Percentiles rank a stretch among this genome's conserved stretches.
phyloP scores from a whole-genome alignment of 2,329 filamentous ascomycete species.

The Thielaviopsis populi region DNA sequence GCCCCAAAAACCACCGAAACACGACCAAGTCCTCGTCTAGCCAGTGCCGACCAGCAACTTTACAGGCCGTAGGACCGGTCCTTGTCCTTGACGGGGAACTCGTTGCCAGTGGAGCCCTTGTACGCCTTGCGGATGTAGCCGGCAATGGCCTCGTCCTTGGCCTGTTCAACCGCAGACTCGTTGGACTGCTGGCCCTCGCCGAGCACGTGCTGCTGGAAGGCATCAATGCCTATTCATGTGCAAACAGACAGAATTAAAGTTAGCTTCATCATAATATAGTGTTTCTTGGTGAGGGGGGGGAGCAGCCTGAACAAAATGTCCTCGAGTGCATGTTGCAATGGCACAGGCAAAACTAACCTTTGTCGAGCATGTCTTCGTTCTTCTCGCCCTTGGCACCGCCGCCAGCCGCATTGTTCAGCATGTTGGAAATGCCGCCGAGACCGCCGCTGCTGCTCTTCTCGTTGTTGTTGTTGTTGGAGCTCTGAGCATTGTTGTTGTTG shows the following conservation, averaged over 20 bases:
- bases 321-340: neutral
- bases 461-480: conserved; percentile 21
- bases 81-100: conserved; percentile 58
- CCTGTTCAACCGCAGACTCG: conserved; percentile 60
- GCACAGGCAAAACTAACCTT: conserved; percentile 36
- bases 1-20: neutral
- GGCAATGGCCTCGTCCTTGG: conserved; percentile 66
- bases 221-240: conserved; percentile 63
- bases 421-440: conserved; percentile 47
- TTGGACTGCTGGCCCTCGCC: conserved; percentile 57
- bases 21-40: neutral
- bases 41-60: neutral
- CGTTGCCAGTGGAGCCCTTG: conserved; percentile 51
- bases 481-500: conserved; percentile 17
- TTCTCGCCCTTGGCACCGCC: conserved; percentile 62
- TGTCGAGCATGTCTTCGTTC: conserved; percentile 72
- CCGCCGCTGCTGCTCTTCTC: conserved; percentile 26
- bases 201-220: conserved; percentile 60
- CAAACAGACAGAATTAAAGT: neutral
- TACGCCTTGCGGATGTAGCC: conserved; percentile 58
- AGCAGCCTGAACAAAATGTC: no score
- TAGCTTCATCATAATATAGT: neutral
- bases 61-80: conserved; percentile 27
- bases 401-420: conserved; percentile 55
- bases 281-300: no score